Percentiles rank a stretch among this genome's conserved stretches.
Conservation (phyloP, 1,139 yeast genomes). For the Wickerhamiella pararugosa region DNA sequence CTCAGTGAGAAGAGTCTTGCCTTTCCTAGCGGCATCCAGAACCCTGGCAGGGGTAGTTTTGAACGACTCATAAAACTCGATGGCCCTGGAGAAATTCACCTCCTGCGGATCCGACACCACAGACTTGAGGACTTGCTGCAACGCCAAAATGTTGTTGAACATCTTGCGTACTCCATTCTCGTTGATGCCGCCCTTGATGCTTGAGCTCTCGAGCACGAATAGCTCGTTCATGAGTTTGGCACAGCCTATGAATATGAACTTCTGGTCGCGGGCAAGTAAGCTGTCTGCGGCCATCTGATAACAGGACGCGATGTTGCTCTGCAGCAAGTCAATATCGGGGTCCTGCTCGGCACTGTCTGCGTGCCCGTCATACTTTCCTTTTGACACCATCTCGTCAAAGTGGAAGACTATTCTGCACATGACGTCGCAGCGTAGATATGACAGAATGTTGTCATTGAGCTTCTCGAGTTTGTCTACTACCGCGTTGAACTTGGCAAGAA, state of each 20-base stretch:
- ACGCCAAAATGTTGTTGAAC: constrained; percentile 49
- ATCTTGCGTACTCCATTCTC: constrained; percentile 53
- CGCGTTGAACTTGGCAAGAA: constrained; percentile 34
- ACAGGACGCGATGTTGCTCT: constrained; percentile 39
- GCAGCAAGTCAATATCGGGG: constrained; percentile 42
- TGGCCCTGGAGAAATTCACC: constrained; percentile 44
- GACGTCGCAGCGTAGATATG: constrained; percentile 50
- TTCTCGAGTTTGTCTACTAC: constrained; percentile 32
- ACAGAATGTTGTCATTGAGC: constrained; percentile 35
- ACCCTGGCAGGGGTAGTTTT: constrained; percentile 14
- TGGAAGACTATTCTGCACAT: constrained; percentile 48
- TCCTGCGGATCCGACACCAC: constrained; percentile 40
- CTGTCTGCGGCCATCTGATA: constrained; percentile 29
- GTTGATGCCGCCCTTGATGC: constrained; percentile 38
- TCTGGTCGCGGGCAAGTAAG: constrained; percentile 21
- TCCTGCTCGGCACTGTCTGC: constrained; percentile 53
- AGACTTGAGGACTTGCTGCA: constrained; percentile 63
- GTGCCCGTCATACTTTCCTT: constrained; percentile 27
- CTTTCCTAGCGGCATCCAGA: constrained; percentile 20
- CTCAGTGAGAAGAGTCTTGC: constrained; percentile 12
- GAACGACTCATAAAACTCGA: constrained; percentile 38
- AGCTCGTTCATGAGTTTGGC: constrained; percentile 42
- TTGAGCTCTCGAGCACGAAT: constrained; percentile 44
- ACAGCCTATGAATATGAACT: constrained; percentile 33
- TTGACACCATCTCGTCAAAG: constrained; percentile 33